Evolutionary conservation across 1,139 yeast genomes (phyloP).

Genomic region (Zygoascus sp.): DNA sequence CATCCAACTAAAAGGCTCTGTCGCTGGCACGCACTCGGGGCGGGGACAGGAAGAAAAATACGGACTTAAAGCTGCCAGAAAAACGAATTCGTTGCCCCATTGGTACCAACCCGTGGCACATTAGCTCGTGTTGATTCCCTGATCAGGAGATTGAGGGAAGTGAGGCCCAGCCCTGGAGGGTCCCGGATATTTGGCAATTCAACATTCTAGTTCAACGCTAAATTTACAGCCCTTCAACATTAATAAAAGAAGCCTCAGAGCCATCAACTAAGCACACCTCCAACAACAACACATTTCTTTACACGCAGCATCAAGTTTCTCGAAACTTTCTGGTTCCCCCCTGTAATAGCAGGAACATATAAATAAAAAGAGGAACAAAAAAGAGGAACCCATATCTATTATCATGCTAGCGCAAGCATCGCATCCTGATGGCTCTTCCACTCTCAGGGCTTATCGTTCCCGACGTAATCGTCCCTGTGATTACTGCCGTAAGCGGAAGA

Average conservation of each 20-base stretch:
- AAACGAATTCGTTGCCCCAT: too few species aligned
- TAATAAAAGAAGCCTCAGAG: neutral
- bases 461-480: slow-evolving; percentile 27
- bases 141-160: neutral
- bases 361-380: too few species aligned
- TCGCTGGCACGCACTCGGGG: too few species aligned
- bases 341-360: neutral
- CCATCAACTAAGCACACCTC: neutral
- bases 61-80: too few species aligned
- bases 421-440: neutral
- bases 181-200: neutral
- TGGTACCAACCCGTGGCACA: neutral
- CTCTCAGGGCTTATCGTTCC: slow-evolving; percentile 11
- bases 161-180: neutral
- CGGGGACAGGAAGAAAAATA: too few species aligned
- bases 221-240: neutral
- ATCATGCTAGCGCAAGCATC: neutral
- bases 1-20: too few species aligned
- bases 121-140: neutral
- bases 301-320: neutral
- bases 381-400: too few species aligned
- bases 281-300: neutral
- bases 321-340: neutral
- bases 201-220: neutral
- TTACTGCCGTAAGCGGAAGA: slow-evolving; percentile 29